A percentile compares a stretch with the other conserved stretches of the same genome.
Conservation (phyloP, 2,329 filamentous ascomycete genomes). For the Metarhizium robertsii region DNA sequence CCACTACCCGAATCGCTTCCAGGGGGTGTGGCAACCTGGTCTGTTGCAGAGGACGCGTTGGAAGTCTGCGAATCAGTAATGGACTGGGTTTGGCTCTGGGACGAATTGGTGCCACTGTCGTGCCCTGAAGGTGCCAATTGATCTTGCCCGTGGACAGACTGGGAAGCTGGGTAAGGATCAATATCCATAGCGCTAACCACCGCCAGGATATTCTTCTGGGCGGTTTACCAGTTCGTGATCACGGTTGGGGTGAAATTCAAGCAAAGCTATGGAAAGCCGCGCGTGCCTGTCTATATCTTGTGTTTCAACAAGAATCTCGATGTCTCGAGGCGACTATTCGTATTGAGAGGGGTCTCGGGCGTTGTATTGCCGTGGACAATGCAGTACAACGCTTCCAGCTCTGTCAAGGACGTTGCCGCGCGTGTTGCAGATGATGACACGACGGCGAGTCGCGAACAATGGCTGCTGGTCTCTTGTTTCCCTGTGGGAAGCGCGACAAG, state of each 20-base stretch:
- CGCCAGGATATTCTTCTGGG: not conserved
- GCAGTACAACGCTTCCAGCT: not conserved
- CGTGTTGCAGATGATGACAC: not conserved
- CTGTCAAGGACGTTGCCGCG: not conserved
- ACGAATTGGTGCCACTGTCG: constrained; percentile 7
- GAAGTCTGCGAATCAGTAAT: constrained; percentile 18
- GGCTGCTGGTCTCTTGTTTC: not conserved
- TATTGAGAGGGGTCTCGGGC: not conserved
- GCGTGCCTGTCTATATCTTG: not conserved
- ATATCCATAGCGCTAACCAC: not conserved
- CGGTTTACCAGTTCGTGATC: not conserved
- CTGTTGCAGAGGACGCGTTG: constrained; percentile 16
- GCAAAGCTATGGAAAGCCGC: not conserved
- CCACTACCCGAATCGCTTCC: constrained; percentile 14
- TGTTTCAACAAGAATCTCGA: not conserved
- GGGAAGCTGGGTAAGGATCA: constrained; percentile 1
- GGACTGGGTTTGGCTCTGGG: constrained; percentile 10
- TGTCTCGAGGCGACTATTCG: not conserved
- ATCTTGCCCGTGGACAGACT: not conserved
- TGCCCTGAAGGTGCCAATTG: not conserved
- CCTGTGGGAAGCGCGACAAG: not conserved
- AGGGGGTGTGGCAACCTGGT: constrained; percentile 19
- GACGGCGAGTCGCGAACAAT: not conserved
- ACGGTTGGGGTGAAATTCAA: not conserved
- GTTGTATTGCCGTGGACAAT: not conserved